Base-by-base conservation (phyloP, 225 moss, liverwort and hornwort species). In the Physcomitrium patens region DNA sequence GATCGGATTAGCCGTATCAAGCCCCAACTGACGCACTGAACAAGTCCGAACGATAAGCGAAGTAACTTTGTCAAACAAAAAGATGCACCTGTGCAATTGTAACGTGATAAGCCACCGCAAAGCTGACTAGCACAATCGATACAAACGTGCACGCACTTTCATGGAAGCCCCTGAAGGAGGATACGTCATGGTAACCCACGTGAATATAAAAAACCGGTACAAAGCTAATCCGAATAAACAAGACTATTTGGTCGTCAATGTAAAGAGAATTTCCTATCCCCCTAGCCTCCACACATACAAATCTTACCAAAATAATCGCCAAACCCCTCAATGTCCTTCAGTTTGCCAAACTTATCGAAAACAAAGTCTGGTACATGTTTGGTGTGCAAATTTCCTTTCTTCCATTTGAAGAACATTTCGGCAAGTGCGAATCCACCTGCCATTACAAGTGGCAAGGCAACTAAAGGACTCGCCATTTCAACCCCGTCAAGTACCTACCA, bases 231-330 rank as follows among this genome's bases (percentile, higher is more conserved):
- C 31, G 31, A 4, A 37, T 7, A 37, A 7, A 37, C 31, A 37
- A 49, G 15, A 49, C 48, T 12, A 2, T 15, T 15, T 49, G 2
- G 3, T 49, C 15, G 11, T 49, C 48, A 11, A 49, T 3, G 13
- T 1, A 15, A 49, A 5, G 48, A 49, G 15, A 3, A 49, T 3
- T 49, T 11, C 15, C 11, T 15, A 49, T 11, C 12, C 48, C 2
- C 15, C 2, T 1, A 49, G 16, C 20, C 20, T 37, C 31, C 31
- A 3, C 67, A 10, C 51, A n/a, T 8, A 64, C 47, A 9, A 61
- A 75, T 13, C 80, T 66, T 67, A 89, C 89, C 87, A 7, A 89
- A 82, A 54, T 78, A 89, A 70, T 87, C 78, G 24, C 89, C 89
- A 42, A 89, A 89, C 56, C 61, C 46, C 54, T 89, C 84, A 1